phyloP scores from a whole-genome alignment of 2,329 filamentous ascomycete genomes.

The Colletotrichum agaves region DNA sequence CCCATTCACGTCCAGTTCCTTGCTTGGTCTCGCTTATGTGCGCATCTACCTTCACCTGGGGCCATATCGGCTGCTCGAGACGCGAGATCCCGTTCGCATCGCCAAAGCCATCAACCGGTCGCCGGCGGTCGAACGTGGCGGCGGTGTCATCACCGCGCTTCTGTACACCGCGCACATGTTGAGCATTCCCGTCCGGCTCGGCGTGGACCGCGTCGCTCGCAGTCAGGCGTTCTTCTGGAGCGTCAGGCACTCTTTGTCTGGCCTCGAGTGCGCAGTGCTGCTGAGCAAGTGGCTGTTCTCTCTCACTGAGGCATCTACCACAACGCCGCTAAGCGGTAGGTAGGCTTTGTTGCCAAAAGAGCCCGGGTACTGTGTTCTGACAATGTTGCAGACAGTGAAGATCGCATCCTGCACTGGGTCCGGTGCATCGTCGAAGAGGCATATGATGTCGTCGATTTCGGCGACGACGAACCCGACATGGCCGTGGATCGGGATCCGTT shows the following conservation, averaged over 20 bases:
- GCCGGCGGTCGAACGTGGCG: slow-evolving; percentile 57
- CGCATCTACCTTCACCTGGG: slow-evolving; percentile 58
- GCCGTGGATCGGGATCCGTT: slow-evolving; percentile 42
- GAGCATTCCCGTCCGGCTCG: slow-evolving; percentile 65
- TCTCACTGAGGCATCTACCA: slow-evolving; percentile 39
- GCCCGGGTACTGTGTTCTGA: background rate
- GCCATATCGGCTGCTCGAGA: slow-evolving; percentile 54
- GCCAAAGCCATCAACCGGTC: slow-evolving; percentile 50
- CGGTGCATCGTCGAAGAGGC: slow-evolving; percentile 58
- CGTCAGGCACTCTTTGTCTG: slow-evolving; percentile 65
- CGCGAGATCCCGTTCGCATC: slow-evolving; percentile 53
- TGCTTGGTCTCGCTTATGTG: slow-evolving; percentile 58
- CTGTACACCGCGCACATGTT: slow-evolving; percentile 65
- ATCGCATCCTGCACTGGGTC: slow-evolving; percentile 58
- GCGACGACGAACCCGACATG: slow-evolving; percentile 46
- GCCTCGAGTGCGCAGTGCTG: slow-evolving; percentile 64
- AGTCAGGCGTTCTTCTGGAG: slow-evolving; percentile 68
- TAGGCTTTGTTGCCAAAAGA: background rate
- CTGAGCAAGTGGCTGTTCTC: slow-evolving; percentile 60
- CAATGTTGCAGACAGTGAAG: slow-evolving; percentile 49
- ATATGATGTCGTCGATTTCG: slow-evolving; percentile 50
- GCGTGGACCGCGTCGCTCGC: slow-evolving; percentile 63
- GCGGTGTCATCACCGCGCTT: slow-evolving; percentile 59
- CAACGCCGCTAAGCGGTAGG: slow-evolving; percentile 44
- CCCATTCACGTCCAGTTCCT: slow-evolving; percentile 57